Base-by-base conservation (phyloP, 768 basidiomycete genomes). In the Dacryopinax primogenitus region DNA sequence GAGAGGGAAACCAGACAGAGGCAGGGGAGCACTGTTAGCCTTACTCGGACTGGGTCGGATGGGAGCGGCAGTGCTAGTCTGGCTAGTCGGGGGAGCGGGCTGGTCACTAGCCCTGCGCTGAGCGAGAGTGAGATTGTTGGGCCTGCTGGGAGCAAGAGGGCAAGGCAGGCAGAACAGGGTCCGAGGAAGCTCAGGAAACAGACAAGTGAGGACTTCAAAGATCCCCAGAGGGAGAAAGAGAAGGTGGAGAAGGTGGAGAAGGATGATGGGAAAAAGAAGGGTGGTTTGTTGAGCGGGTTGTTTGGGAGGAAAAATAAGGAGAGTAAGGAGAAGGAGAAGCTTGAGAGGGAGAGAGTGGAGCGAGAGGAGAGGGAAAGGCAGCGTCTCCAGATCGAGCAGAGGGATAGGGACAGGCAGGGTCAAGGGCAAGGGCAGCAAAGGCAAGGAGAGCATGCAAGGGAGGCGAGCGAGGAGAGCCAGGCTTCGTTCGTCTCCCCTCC, bases 291-390 rank as follows among this genome's bases (percentile, higher is more conserved):
- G 68, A 80, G 84, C 15, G 80, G 85, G 0, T 71, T 97, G 62
- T 95, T 95, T 72, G 80, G 81, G 18, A 77, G 87, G 69, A 86
- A 84, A 75, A 92, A 87, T 74, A 84, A 88, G 70, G 89, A 82
- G 73, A 68, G 67, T 66, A 79, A 86, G 76, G 69, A 69, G 1
- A 66, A 70, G 62, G 36, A 45, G 62, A n/a, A 63, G 58, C 4
- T 63, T 44, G 18, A 68, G 47, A 64, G 65, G 39, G 45, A 68
- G 67, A 68, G 66, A 26, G 70, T 45, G 33, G 70, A 69, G 47
- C 64, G 67, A 41, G 70, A 67, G 6, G 71, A 70, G 26, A 66
- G 68, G 30, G 66, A 70, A 9, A 65, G 69, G 6, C 69, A 69
- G 2, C 71, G 71, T 63, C 71, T 72, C 47, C 69, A 73, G 67